Base-by-base conservation (phyloP, 2,329 filamentous ascomycete genomes). In the Cryphonectria carpinicola region DNA sequence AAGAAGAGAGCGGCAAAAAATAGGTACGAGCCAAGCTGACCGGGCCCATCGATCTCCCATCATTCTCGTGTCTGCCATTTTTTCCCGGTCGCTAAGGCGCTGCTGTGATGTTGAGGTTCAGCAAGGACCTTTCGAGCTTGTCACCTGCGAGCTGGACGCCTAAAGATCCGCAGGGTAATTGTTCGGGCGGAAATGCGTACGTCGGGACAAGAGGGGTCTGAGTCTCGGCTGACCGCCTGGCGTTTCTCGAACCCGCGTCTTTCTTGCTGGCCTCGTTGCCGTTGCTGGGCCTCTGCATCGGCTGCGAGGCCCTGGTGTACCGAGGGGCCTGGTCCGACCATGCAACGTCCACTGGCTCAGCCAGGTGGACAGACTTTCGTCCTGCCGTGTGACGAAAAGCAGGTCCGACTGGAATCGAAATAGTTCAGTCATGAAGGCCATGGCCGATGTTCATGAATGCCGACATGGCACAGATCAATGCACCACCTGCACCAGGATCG, bases 1-100 rank as follows among this genome's bases (percentile, higher is more conserved):
- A 79, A 72, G 78, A 78, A 74, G 82, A 85, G 78, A 82, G 84
- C 71, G 78, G 79, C 74, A 82, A 86, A 78, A 83, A 85, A 74
- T 80, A 81, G 72, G 46, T 11, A 28, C 41, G 2, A 37, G 37
- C 37, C 28, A 17, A 22, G 8, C 17, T 37, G 4, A 11, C 17
- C 4, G 39, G 6, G 14, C 5, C 19, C 10, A 4, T 11, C 39
- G 39, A 8, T 22, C 35, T 64, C 25, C n/a, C 13, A 17, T 25
- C 11, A 25, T 64, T 1, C 14, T 43, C 39, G 19, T 22, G 60
- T 7, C 17, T 39, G 35, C 49, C 25, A 13, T 17, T 3, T 28
- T 2, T 7, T 46, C n/a, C 54, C 13, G 37, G 39, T 35, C n/a
- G 39, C 13, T 39, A 43, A 22, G 13, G 25, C 37, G 35, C 49